Base-by-base conservation (phyloP, 441 rosid genomes). In the Raphanus hybrid region DNA sequence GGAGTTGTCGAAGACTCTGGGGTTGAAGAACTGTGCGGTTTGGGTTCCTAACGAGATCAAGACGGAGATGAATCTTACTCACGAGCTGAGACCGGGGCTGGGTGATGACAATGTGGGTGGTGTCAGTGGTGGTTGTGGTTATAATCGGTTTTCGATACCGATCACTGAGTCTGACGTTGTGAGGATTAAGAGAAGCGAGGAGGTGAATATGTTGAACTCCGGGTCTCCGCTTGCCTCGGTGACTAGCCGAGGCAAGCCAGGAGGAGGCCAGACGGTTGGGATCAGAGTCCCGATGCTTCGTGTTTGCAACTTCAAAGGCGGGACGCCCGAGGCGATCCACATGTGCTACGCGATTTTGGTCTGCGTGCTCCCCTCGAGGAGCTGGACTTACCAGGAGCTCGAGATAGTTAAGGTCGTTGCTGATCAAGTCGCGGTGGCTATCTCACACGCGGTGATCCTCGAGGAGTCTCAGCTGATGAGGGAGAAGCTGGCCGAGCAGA, bases 341-440 rank as follows among this genome's bases (percentile, higher is more conserved):
- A 82, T 92, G 64, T 90, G 92, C 79, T 95, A 91, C 77, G 94
- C 98, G 0, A 88, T 95, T 58, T 77, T 95, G 80, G 99, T 91
- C 3, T 82, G 91, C 75, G 96, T 95, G 79, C 97, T 95, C 78
- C 98, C 60, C 67, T 85, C 87, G 1, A 79, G 94, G 79, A 74
- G 71, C 63, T 95, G 99, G 98, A 87, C 84, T 82, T 78, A 84
- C 71, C 93, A 85, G 71, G 99, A 93, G 75, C 70, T 91, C 3
- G 98, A 93, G 89, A 95, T 95, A 52, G 85, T 91, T 12, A 84
- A 95, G 75, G 98, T 91, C 27, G 99, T 95, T 20, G 99, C 99
- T 55, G 99, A 93, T 85, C 98, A 95, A 83, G 97, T 95, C 26
- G 95, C 98, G 16, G 98, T 95, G 70, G 99, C 99, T 1, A 87